Evolutionary conservation across 2,329 filamentous ascomycete genomes (phyloP).

Genomic region (Stemphylium beticola): DNA sequence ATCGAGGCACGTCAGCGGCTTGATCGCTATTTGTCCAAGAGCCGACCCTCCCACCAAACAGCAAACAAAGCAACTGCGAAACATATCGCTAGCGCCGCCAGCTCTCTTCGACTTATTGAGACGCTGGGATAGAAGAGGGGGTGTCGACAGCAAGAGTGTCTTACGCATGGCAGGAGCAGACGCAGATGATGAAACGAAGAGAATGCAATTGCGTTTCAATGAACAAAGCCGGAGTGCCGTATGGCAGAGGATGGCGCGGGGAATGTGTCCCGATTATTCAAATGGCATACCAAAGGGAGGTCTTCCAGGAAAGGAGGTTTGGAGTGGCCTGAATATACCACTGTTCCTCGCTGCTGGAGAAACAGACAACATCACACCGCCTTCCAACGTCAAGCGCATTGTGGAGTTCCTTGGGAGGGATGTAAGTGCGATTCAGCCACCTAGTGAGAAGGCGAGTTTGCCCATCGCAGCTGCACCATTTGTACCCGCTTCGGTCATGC

Average conservation of each 20-base stretch:
- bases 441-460: slow-evolving; percentile 49
- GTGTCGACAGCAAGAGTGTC: slow-evolving; percentile 78
- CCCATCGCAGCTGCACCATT: slow-evolving; percentile 59
- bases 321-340: slow-evolving; percentile 75
- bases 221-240: slow-evolving; percentile 81
- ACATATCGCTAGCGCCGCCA: slow-evolving; percentile 71
- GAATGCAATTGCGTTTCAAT: slow-evolving; percentile 77
- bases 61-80: slow-evolving; percentile 59
- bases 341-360: slow-evolving; percentile 81
- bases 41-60: slow-evolving; percentile 66
- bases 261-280: slow-evolving; percentile 68
- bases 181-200: slow-evolving; percentile 69
- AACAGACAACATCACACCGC: slow-evolving; percentile 76
- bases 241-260: slow-evolving; percentile 81
- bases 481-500: slow-evolving; percentile 40
- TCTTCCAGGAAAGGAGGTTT: slow-evolving; percentile 71
- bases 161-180: slow-evolving; percentile 73
- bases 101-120: slow-evolving; percentile 79
- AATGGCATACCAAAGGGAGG: slow-evolving; percentile 64
- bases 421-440: slow-evolving; percentile 40
- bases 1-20: slow-evolving; percentile 71
- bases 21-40: slow-evolving; percentile 82
- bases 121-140: slow-evolving; percentile 78
- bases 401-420: slow-evolving; percentile 51
- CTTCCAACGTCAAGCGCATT: slow-evolving; percentile 73